phyloP scores from a whole-genome alignment of 345 rosid genomes.

The Rubroshorea leprosula region DNA sequence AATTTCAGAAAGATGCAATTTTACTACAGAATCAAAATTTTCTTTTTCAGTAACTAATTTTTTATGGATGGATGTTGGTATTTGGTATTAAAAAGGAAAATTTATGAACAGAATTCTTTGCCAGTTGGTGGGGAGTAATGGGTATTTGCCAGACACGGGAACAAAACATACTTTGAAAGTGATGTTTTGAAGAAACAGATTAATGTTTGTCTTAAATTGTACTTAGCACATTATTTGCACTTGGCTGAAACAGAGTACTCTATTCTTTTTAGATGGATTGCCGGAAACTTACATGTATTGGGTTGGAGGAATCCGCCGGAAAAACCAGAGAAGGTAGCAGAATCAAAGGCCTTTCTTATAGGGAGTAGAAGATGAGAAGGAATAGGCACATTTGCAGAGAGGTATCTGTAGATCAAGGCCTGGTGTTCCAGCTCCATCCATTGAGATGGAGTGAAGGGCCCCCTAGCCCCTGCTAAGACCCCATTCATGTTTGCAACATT shows the following conservation, averaged over 20 bases:
- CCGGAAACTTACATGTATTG: conserved; percentile 45
- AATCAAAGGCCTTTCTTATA: conserved; percentile 64
- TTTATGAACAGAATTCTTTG: not conserved
- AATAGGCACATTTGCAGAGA: conserved; percentile 67
- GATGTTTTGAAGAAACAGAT: not conserved
- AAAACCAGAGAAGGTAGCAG: conserved; percentile 41
- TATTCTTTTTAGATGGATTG: too few species aligned
- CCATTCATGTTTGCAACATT: conserved; percentile 38
- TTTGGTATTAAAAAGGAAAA: not conserved
- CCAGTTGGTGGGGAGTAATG: not conserved
- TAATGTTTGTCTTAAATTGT: not conserved
- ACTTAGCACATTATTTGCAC: too few species aligned
- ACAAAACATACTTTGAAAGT: conserved; percentile 9
- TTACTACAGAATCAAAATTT: not conserved
- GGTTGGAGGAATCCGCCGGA: conserved; percentile 39
- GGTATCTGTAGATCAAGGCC: conserved; percentile 85
- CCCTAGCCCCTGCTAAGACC: conserved; percentile 34
- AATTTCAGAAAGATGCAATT: not conserved
- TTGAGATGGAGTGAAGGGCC: conserved; percentile 64
- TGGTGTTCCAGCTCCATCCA: conserved; percentile 97
- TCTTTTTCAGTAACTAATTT: not conserved
- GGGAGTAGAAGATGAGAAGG: conserved; percentile 74
- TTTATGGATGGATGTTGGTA: not conserved
- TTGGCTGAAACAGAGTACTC: conserved; percentile 1
- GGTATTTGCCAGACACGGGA: conserved; percentile 5